phyloP scores from a whole-genome alignment of 805 yeast species.

The Metschnikowia kunwiensis region DNA sequence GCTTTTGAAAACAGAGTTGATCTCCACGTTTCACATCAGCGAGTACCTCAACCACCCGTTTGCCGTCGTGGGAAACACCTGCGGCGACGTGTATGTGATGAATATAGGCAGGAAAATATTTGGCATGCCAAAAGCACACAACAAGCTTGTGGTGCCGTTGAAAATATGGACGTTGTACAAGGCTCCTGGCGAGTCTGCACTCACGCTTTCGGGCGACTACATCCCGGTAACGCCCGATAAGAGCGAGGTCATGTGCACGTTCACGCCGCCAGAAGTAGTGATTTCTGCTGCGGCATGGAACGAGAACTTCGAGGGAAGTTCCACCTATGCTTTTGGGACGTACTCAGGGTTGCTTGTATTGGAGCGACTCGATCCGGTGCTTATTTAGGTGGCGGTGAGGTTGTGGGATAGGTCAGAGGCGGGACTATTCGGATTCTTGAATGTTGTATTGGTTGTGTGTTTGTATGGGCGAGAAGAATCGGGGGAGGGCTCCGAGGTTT shows the following conservation, averaged over 20 bases:
- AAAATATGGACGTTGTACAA: constrained; percentile 31
- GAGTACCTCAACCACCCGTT: constrained; percentile 39
- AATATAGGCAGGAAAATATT: constrained; percentile 39
- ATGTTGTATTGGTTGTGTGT: no score
- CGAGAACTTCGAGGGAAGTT: constrained; percentile 40
- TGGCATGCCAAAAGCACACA: constrained; percentile 32
- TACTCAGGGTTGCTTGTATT: constrained; percentile 50
- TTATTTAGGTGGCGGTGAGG: constrained; percentile 1
- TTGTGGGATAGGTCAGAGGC: no score
- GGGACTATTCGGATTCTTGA: no score
- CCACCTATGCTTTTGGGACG: constrained; percentile 53
- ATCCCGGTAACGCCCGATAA: constrained; percentile 30
- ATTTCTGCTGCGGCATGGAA: constrained; percentile 59
- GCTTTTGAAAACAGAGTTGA: constrained; percentile 29
- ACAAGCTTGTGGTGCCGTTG: constrained; percentile 42
- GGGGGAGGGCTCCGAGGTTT: no score
- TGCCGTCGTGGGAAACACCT: constrained; percentile 30
- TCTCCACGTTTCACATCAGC: constrained; percentile 29
- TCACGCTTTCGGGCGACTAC: constrained; percentile 27
- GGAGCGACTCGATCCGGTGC: constrained; percentile 33
- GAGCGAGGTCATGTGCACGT: constrained; percentile 24
- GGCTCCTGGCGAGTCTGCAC: constrained; percentile 8
- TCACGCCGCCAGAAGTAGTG: constrained; percentile 49
- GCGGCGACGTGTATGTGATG: constrained; percentile 36
- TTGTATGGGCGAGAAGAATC: no score